Base-by-base conservation (phyloP, 1,139 yeast species). In the Starmera stellimalicola region DNA sequence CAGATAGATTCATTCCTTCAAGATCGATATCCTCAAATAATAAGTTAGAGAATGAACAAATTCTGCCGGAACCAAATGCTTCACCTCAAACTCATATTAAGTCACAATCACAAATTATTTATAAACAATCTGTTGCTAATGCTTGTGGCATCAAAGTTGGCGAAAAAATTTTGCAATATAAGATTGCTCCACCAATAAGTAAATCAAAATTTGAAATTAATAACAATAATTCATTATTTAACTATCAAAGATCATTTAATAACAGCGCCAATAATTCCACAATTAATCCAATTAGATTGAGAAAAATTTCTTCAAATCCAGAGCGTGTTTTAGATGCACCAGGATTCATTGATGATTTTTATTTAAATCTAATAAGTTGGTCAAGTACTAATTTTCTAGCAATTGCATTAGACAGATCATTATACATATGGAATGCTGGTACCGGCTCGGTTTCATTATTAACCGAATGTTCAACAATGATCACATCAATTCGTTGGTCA, bases 281-380 rank as follows among this genome's bases (percentile, higher is more conserved):
- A 6, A 46, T 48, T 30, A 47, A 52, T 29, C 45, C 61, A 14
- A 54, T 60, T 14, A 60, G 71, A 46, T 55, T 70, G 30, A 62
- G 94, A 44, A 81, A 79, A 47, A 72, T 91, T 29, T 87, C 94
- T 11, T 75, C 85, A 0, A 85, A 87, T 12, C 97, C 98, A 1
- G 95, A 85, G 47, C 70, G 95, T 44, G 95, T 91, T 2, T 66
- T 91, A 31, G 99, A 91, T 60, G 98, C 98, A 0, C 99, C 98
- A 0, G 96, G 95, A 0, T 68, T 88, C 37, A 72, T 81, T 25
- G 96, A 91, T 55, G 98, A 91, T 59, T 93, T 87, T 56, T 91
- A 91, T 55, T 68, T 88, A 36, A 88, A 87, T 54, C 63, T 91
- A 34, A 60, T 91, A 38, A 77, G 91, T 40, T 91, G 98, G 98